Evolutionary conservation across 306 rosid genomes (phyloP), one percentile per base, ranked within the genome.

Genomic region (Vicia villosa): DNA sequence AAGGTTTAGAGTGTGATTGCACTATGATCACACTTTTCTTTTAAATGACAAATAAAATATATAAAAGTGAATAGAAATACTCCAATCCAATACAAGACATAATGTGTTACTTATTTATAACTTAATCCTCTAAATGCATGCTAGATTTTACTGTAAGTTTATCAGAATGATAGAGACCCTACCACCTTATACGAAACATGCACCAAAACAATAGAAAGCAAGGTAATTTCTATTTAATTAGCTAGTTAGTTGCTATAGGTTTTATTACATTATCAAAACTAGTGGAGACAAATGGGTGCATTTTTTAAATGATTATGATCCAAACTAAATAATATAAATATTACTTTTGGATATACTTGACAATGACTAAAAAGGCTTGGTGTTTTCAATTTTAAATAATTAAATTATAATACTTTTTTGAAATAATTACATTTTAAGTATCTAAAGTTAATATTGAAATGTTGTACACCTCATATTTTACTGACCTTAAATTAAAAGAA

Each of bases 201-300:
- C 38, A 34, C 10, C 38, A 34, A 34, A 34, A 34, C 38, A 34
- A 34, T 7, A 34, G 38, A 34, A 34, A 34, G 2, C 10, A 34
- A 34, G 38, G 38, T 43, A 43, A 14, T 43, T 43, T 43, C 17
- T 43, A 43, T 46, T 46, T 46, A n/a, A 46, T 55, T 34, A 34
- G 38, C 38, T 55, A 55, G 32, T 32, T 60, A 55, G 30, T 30
- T 37, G 43, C 47, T 34, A 7, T 73, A 72, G 21, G 24, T 42
- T 68, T 57, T 54, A 28, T 63, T 43, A 28, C 60, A 13, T 54
- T 6, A 34, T 34, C 38, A 34, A 34, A 34, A 34, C 10, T 38
- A 66, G 81, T 51, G 78, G 81, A 36, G 46, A 49, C 73, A 68
- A 68, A 51, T 7, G 10, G 38, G 10, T 74, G 45, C 50, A 74